These are phyloP conservation scores for Nitzschia sp. DNA, from an alignment of 108 stramenopile genomes.

Conservation along the genomic window DNA sequence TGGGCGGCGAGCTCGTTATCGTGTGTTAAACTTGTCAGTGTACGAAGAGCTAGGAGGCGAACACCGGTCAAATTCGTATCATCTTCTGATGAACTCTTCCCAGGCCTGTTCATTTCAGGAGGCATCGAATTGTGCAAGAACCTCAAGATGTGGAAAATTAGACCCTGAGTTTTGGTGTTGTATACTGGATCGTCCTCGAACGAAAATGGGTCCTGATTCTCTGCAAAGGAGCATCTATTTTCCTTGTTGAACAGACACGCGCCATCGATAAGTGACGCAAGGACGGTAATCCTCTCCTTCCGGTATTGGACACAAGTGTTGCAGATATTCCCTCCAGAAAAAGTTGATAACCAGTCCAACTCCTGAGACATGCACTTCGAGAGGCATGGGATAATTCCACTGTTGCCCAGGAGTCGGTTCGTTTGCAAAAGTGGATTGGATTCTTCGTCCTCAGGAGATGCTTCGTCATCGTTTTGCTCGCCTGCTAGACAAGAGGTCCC, in stretches of 20 bases:
- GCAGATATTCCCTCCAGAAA: not conserved
- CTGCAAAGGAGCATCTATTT: conserved; percentile 49
- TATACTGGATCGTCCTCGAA: conserved; percentile 9
- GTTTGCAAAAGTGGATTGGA: conserved; percentile 65
- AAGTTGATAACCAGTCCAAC: conserved; percentile 26
- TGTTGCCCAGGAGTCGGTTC: conserved; percentile 61
- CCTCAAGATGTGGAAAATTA: conserved; percentile 10
- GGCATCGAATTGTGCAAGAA: not conserved
- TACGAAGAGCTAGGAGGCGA: conserved; percentile 48
- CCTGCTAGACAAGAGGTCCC: conserved; percentile 39
- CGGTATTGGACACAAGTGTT: not conserved
- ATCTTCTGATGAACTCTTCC: not conserved
- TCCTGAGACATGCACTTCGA: conserved; percentile 59
- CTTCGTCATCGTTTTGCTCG: conserved; percentile 29
- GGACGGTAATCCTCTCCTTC: conserved; percentile 30
- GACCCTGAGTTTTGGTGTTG: conserved; percentile 12
- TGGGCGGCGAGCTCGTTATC: conserved; percentile 65
- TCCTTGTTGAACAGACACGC: conserved; percentile 61
- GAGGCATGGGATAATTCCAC: conserved; percentile 55
- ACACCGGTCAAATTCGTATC: conserved; percentile 1
- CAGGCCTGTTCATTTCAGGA: not conserved
- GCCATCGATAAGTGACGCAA: conserved; percentile 69
- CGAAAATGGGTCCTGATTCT: conserved; percentile 28
- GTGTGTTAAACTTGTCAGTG: conserved; percentile 79
- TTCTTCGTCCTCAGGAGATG: conserved; percentile 34